phyloP scores from a whole-genome alignment of 768 basidiomycete species.

The Clathrus columnatus region DNA sequence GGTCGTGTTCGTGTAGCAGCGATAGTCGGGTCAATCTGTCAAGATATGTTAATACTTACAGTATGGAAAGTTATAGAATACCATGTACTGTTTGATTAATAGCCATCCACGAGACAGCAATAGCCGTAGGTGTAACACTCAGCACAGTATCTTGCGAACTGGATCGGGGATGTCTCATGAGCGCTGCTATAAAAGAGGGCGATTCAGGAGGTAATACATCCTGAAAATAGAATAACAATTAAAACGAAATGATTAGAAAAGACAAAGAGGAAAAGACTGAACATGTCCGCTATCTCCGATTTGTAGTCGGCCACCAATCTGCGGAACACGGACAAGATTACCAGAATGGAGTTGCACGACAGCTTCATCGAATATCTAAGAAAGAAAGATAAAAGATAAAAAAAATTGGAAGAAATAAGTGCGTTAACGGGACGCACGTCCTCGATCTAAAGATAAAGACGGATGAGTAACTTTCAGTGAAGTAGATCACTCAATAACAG shows the following conservation, averaged over 20 bases:
- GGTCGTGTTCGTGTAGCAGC: constrained; percentile 59
- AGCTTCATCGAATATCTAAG: constrained; percentile 76
- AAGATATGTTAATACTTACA: background rate
- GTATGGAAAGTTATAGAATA: background rate
- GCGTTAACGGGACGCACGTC: constrained; percentile 44
- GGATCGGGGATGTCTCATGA: constrained; percentile 30
- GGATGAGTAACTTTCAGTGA: background rate
- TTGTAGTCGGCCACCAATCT: constrained; percentile 64
- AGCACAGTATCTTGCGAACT: constrained; percentile 54
- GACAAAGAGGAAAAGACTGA: constrained; percentile 19
- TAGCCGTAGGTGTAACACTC: constrained; percentile 63
- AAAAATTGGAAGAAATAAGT: background rate
- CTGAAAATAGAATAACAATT: constrained; percentile 27
- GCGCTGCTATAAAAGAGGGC: constrained; percentile 1
- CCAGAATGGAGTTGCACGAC: constrained; percentile 59
- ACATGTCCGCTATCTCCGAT: constrained; percentile 74
- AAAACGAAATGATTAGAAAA: background rate
- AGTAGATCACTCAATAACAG: background rate
- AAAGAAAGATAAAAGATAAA: constrained; percentile 11
- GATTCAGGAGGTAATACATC: constrained; percentile 50
- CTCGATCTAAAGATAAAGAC: constrained; percentile 42
- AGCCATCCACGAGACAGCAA: constrained; percentile 81
- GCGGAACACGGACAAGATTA: constrained; percentile 62
- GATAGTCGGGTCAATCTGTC: constrained; percentile 50
- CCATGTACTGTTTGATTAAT: constrained; percentile 70